Conservation (phyloP, 129 eudicot species). For the Tanacetum coccineum region DNA sequence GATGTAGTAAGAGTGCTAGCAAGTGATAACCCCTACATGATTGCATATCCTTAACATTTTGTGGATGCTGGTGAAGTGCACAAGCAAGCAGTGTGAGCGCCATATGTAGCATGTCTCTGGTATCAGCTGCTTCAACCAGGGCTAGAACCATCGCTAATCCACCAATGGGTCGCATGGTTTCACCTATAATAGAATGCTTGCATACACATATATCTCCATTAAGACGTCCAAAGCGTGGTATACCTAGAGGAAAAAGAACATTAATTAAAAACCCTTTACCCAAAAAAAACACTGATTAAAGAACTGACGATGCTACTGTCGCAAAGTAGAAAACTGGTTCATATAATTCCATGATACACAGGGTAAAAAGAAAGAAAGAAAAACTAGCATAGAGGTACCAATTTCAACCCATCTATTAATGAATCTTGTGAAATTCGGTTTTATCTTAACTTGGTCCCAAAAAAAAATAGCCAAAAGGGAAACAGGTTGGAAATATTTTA, state of each 20-base stretch:
- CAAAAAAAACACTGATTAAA: too few relatives aligned
- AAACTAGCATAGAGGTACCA: not conserved
- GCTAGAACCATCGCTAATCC: constrained; percentile 92
- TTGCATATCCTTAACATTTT: constrained; percentile 82
- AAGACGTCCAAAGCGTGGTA: constrained; percentile 97
- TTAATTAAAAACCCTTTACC: constrained; percentile 11
- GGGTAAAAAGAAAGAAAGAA: not conserved
- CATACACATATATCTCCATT: constrained; percentile 85
- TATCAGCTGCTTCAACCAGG: constrained; percentile 95
- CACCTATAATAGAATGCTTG: constrained; percentile 89
- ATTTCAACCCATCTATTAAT: not conserved
- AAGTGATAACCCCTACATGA: constrained; percentile 85
- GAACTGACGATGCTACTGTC: constrained; percentile 2
- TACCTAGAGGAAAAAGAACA: constrained; percentile 47
- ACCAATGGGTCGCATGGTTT: constrained; percentile 79
- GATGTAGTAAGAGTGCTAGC: constrained; percentile 75
- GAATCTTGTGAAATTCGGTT: not conserved
- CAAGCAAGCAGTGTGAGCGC: constrained; percentile 76
- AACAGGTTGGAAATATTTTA: not conserved
- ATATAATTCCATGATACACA: not conserved
- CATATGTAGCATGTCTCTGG: constrained; percentile 95
- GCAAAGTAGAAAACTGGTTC: not conserved
- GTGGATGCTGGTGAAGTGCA: constrained; percentile 92
- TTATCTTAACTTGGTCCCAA: not conserved
- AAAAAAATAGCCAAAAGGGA: not conserved